Base-by-base conservation (phyloP, 2,329 filamentous ascomycete genomes). In the Fusarium miscanthi region DNA sequence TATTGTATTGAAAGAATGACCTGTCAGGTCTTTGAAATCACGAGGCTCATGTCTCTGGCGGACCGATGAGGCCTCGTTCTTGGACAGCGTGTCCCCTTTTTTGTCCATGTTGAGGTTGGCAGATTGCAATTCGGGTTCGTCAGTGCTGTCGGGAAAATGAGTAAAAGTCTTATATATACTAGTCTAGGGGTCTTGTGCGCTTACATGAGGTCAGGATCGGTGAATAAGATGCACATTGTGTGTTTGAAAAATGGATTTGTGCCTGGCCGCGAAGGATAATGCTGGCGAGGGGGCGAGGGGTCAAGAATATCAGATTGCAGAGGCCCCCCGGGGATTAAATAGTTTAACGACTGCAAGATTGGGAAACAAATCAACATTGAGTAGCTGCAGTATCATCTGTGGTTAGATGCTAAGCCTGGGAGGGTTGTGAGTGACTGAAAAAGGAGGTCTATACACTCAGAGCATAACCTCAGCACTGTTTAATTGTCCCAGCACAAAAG, bases 101-200 rank as follows among this genome's bases (percentile, higher is more conserved):
- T 12, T 43, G n/a, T 21, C 23, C 19, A 42, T 30, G 30, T n/a
- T 35, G 23, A 21, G 19, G n/a, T 19, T 5, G 23, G 19, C 6
- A 38, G 16, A 23, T 57, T 21, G 31, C 17, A 14, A n/a, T 14
- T 37, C 23, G 6, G 19, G 8, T 8, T 43, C 31, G n/a, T 41
- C 19, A 13, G 23, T 30, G 9, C 58, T 60, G 3, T 16, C 2
- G 5, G 19, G 13, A 13, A 10, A 35, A 11, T 57, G 5, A 56
- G 48, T 23, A 1, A 5, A 27, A 16, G 4, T 19, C 31, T 12
- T 3, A 19, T 3, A 19, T 5, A 3, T 5, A 13, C 3, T 3
- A 11, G 6, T 6, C 6, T 8, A 25, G 4, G 4, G 14, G 2
- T 11, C 14, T 8, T 14, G 11, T 7, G 12, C 13, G 57, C 37